Evolutionary conservation across 1,139 yeast species (phyloP).

Genomic region (Eremothecium cymbalariae): DNA sequence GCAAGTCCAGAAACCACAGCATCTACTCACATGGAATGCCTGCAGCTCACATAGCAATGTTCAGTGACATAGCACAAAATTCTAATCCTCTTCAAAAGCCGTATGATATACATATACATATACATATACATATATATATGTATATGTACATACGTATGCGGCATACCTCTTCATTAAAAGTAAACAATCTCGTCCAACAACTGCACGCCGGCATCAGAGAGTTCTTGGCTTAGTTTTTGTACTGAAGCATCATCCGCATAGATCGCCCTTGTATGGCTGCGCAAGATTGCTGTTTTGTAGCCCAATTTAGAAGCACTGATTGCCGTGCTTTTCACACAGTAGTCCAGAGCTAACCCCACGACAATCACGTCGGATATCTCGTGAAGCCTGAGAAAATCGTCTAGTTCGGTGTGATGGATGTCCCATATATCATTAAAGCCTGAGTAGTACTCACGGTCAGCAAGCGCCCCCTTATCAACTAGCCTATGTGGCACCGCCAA

Average conservation of each 20-base stretch:
- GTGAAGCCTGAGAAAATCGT: conserved; percentile 36
- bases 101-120: no score
- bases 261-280: conserved; percentile 47
- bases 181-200: conserved; percentile 1
- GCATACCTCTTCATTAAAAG: no score
- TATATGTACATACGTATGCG: no score
- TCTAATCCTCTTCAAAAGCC: no score
- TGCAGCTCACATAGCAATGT: no score
- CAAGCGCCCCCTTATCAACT: conserved; percentile 61
- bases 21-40: no score
- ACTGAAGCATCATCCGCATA: conserved; percentile 27
- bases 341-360: conserved; percentile 82
- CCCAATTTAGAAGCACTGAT: conserved; percentile 57
- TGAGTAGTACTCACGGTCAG: conserved; percentile 80
- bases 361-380: conserved; percentile 55
- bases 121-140: no score
- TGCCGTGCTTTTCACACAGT: conserved; percentile 72
- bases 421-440: conserved; percentile 80
- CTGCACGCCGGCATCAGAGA: conserved; percentile 13
- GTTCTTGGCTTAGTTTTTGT: conserved; percentile 15
- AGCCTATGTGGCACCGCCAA: conserved; percentile 29
- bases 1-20: no score
- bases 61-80: no score
- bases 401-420: conserved; percentile 59
- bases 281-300: conserved; percentile 53